Base-by-base conservation (phyloP, 2,329 filamentous ascomycete species). In the Penicillium griseofulvum region DNA sequence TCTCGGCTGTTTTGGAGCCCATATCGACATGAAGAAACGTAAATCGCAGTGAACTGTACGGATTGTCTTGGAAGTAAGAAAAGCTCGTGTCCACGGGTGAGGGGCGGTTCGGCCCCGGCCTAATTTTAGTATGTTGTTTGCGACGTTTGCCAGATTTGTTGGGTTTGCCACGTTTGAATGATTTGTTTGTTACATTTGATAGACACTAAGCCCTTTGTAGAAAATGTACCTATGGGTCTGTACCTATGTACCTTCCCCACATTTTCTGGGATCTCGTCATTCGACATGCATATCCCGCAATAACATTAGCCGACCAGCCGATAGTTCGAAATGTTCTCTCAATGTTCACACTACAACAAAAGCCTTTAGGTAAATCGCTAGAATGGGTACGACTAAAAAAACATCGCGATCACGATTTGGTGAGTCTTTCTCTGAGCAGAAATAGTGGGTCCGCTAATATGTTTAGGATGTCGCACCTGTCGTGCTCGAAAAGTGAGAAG, bases 1-100 rank as follows among this genome's bases (percentile, higher is more conserved):
- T 64, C 66, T 76, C 72, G 33, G 65, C 68, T 55, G 69, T 74
- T 62, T 75, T 76, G 43, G 75, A 73, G 52, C 75, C 75, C 74
- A 77, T 77, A 53, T 59, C 66, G 63, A 66, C 65, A 66, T 66
- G 24, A 57, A 57, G 51, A 17, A 56, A 31, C 28, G 45, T 16
- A 46, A 54, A 4, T 44, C 6, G 31, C 26, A 47, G n/a, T 11
- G 9, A 6, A 42, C 9, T 42, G 17, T 33, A 24, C 42, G 42
- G 29, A 34, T 26, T 46, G 12, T n/a, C 7, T 46, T 8, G 16
- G 31, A 36, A 47, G 44, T 33, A 33, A 34, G 31, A 11, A 47
- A 12, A 16, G 12, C 36, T 45, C 2, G 26, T 34, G 31, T 34
- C 14, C 14, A 16, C 12, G 31, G 31, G 14, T 33, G 31, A 33